Conservation (phyloP, 371 early-diverging fungal species). For the Syncephalastrum sp. region DNA sequence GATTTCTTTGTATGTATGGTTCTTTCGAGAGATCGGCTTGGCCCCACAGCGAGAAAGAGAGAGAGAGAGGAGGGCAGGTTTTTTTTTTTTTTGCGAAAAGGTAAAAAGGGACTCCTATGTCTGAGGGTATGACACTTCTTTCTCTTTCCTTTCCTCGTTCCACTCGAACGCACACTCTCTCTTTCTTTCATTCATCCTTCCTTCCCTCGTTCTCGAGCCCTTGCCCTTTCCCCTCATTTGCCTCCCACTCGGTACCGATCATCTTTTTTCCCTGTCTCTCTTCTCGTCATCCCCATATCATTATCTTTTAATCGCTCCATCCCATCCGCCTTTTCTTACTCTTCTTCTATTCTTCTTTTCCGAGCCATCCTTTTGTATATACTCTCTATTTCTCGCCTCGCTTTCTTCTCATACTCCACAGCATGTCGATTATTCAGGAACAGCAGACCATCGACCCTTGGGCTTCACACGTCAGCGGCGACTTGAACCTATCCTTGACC, state of each 20-base stretch:
- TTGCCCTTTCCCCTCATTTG: background rate
- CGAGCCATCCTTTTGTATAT: background rate
- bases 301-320: constrained; percentile 1
- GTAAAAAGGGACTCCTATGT: too few species aligned
- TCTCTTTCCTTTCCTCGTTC: constrained; percentile 1
- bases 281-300: constrained; percentile 2
- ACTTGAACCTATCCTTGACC: too few species aligned
- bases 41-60: too few species aligned
- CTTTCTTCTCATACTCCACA: background rate
- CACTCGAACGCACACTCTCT: too few species aligned
- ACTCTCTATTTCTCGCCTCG: background rate
- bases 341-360: constrained; percentile 1
- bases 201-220: background rate
- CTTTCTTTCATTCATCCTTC: background rate
- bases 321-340: constrained; percentile 3
- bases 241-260: constrained; percentile 3
- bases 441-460: background rate
- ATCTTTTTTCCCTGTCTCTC: constrained; percentile 3
- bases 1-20: too few species aligned
- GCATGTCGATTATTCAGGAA: constrained; percentile 1
- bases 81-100: too few species aligned
- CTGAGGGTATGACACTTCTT: background rate
- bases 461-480: too few species aligned
- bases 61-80: too few species aligned
- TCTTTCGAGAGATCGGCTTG: too few species aligned